A percentile compares a stretch with the other conserved stretches of the same genome.
phyloP scores from a whole-genome alignment of 345 rosid species.

The Dipteronia sinensis region DNA sequence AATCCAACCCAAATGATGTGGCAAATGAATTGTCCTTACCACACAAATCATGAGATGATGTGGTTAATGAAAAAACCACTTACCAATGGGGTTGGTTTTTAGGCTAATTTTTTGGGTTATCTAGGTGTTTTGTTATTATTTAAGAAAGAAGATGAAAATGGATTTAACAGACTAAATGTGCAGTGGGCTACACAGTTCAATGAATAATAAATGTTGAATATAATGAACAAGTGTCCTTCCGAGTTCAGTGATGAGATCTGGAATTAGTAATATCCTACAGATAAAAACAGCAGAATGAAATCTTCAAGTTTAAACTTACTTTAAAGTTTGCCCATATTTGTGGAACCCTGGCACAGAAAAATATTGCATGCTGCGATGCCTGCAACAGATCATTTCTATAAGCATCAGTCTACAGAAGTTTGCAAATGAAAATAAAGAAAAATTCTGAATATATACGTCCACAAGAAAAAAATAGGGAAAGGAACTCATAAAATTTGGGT shows the following conservation, averaged over 20 bases:
- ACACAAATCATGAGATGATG: no score
- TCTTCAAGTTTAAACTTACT: constrained; percentile 44
- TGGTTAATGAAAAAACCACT: no score
- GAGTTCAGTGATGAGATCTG: neutral
- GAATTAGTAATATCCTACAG: neutral
- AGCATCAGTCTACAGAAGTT: constrained; percentile 1
- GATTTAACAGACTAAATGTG: neutral
- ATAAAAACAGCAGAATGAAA: constrained; percentile 1
- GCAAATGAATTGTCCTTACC: no score
- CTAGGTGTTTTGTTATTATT: no score
- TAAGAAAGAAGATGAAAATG: neutral
- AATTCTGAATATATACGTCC: neutral
- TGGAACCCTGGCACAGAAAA: constrained; percentile 90
- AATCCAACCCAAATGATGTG: no score
- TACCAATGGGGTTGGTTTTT: no score
- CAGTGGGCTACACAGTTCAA: neutral
- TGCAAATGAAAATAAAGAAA: neutral
- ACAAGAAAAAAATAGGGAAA: neutral
- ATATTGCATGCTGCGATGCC: constrained; percentile 96
- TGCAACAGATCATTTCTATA: constrained; percentile 35
- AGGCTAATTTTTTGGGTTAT: no score
- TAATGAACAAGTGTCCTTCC: neutral
- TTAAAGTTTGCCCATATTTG: constrained; percentile 89
- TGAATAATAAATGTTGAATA: neutral
- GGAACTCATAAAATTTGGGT: constrained; percentile 1